A percentile compares a stretch with the other conserved stretches of the same genome.
Evolutionary conservation across 2,329 filamentous ascomycete genomes (phyloP).

Genomic region (Colletotrichum sp.): DNA sequence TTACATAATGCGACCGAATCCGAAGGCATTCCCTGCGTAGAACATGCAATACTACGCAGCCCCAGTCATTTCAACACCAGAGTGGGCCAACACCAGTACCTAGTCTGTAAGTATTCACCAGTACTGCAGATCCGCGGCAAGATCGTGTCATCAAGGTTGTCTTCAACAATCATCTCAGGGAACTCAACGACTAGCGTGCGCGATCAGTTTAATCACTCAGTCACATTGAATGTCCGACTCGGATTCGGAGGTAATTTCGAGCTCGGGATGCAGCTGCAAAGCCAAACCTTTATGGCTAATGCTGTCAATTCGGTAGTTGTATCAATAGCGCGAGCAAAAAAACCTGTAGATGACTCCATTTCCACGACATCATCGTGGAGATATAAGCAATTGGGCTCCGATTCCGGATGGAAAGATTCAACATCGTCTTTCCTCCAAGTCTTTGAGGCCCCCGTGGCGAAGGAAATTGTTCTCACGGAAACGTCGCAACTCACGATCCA

Average conservation of each 20-base stretch:
- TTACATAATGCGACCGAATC: background rate
- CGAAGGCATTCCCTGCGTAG: background rate
- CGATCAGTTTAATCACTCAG: background rate
- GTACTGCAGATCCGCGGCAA: background rate
- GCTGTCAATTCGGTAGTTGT: background rate
- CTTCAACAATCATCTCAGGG: background rate
- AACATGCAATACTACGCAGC: background rate
- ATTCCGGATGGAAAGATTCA: background rate
- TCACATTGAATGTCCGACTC: background rate
- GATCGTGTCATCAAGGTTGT: background rate
- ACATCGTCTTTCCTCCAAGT: background rate
- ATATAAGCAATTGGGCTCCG: background rate
- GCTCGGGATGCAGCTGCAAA: background rate
- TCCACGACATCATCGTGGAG: background rate
- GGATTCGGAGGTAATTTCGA: background rate
- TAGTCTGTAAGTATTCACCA: background rate
- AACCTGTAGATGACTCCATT: background rate
- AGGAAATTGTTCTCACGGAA: background rate
- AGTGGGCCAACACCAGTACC: background rate
- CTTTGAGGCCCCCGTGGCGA: background rate
- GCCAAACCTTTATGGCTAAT: background rate
- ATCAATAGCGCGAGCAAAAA: background rate
- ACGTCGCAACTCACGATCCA: background rate
- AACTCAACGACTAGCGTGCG: background rate
- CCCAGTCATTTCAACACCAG: background rate